Conservation (phyloP, 1,284 basidiomycete species). For the Abortiporus biennis region DNA sequence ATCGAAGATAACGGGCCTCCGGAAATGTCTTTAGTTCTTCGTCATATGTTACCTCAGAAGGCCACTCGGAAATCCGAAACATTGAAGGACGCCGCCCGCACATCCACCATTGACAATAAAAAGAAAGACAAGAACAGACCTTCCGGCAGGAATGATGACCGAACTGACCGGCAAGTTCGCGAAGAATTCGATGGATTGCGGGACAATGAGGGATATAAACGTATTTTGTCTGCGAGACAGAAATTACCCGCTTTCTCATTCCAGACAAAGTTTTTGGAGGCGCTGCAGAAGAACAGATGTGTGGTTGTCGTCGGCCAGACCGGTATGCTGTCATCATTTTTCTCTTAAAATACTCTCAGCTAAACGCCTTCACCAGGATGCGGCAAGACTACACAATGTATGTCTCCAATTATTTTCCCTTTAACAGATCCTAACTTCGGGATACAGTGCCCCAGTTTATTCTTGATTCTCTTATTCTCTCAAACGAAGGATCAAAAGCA, state of each 20-base stretch:
- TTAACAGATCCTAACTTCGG: not conserved
- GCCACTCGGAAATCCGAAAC: not conserved
- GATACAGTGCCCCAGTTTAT: conserved; percentile 83
- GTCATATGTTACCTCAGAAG: conserved; percentile 46
- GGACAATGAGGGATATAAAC: conserved; percentile 44
- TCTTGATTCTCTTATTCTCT: conserved; percentile 74
- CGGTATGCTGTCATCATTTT: conserved; percentile 29
- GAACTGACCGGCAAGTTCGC: conserved; percentile 49
- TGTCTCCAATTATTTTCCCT: conserved; percentile 10
- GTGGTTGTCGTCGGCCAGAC: conserved; percentile 85
- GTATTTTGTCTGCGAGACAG: conserved; percentile 52
- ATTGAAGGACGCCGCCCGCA: not conserved
- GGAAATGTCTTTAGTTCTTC: conserved; percentile 59
- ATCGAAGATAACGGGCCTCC: conserved; percentile 71
- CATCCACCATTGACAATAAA: not conserved
- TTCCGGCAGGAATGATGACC: conserved; percentile 30
- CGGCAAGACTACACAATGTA: conserved; percentile 86
- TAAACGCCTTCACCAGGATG: conserved; percentile 46
- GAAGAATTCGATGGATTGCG: conserved; percentile 45
- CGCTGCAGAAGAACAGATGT: conserved; percentile 59
- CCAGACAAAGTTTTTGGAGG: conserved; percentile 55
- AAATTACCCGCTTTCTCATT: conserved; percentile 75
- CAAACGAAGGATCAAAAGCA: conserved; percentile 57
- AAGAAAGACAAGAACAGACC: conserved; percentile 11
- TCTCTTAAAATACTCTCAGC: not conserved